Base-by-base conservation (phyloP, 176 grass and related monocot genomes). In the Cenchrus purpureus region DNA sequence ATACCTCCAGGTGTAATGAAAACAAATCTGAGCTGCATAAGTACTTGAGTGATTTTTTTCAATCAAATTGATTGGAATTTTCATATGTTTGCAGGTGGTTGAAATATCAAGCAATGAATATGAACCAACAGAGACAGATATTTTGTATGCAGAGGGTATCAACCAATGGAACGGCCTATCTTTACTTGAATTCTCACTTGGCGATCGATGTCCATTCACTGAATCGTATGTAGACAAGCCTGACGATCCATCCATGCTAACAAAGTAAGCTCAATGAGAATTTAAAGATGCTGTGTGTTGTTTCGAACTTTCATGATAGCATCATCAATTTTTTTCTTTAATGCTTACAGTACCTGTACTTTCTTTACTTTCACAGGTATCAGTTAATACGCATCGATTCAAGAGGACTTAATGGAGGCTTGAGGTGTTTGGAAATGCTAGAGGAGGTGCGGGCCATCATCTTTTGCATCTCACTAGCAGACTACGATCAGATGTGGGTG, bases 51-150 rank as follows among this genome's bases (percentile, higher is more conserved):
- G 78, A 37, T 7, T n/a, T 40, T n/a, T 69, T 16, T 20, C 51
- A 58, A 19, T 20, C 15, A 0, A n/a, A 8, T 13, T 71, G 52
- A 71, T 13, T 46, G 22, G 15, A 57, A 50, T 4, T 62, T 77
- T 65, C 34, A 52, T 10, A 59, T 80, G 32, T 69, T 90, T 91
- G 86, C 77, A 94, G 92, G 92, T 86, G 46, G 81, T 90, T 84
- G 89, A 94, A 71, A 77, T 94, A 66, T 94, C 92, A 43, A 94
- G 92, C 68, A 94, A 94, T 4, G 92, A 94, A 65, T 94, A 94
- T 67, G 92, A 90, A 40, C 92, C 92, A 73, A 87, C 92, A n/a
- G 89, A 94, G 71, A 91, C 48, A 62, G 92, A 94, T 79, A 92
- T 94, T 61, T 75, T 94, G 34, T 90, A 91, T 63, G 87, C 92